phyloP scores from a whole-genome alignment of 2,329 filamentous ascomycete species.

The Nothophoma quercina region DNA sequence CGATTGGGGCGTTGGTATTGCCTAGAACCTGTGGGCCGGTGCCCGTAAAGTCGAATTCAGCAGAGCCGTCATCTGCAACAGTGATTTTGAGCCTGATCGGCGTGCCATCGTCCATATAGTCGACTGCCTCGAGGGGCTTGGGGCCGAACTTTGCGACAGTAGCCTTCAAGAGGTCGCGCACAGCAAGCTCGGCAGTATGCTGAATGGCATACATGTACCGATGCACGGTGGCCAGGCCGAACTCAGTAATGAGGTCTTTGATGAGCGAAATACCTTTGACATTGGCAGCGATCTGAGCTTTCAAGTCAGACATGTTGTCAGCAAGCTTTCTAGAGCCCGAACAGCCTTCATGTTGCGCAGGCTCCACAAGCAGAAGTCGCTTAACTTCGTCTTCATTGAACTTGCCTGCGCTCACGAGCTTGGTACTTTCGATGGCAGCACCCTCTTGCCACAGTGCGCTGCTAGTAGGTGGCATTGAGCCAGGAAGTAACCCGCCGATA shows the following conservation, averaged over 20 bases:
- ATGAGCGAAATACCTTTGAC: slow-evolving; percentile 45
- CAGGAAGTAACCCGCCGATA: slow-evolving; percentile 58
- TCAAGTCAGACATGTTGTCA: slow-evolving; percentile 46
- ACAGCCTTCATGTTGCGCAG: slow-evolving; percentile 49
- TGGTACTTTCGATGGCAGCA: slow-evolving; percentile 43
- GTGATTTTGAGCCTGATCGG: slow-evolving; percentile 28
- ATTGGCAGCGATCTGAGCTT: slow-evolving; percentile 45
- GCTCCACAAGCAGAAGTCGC: slow-evolving; percentile 35
- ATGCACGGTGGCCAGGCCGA: slow-evolving; percentile 44
- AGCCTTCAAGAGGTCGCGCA: slow-evolving; percentile 39
- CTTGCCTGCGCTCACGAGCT: slow-evolving; percentile 35
- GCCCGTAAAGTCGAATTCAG: slow-evolving; percentile 26
- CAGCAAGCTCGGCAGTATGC: slow-evolving; percentile 44
- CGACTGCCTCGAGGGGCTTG: slow-evolving; percentile 22
- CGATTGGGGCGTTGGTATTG: slow-evolving; percentile 48
- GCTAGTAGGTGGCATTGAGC: slow-evolving; percentile 52
- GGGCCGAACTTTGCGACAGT: slow-evolving; percentile 19
- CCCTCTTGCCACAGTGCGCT: slow-evolving; percentile 57
- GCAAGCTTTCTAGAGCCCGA: slow-evolving; percentile 43
- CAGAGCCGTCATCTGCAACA: slow-evolving; percentile 3
- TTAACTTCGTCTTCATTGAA: slow-evolving; percentile 48
- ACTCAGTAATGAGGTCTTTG: slow-evolving; percentile 46
- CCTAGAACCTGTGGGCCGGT: slow-evolving; percentile 41
- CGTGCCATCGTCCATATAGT: slow-evolving; percentile 52
- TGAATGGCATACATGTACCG: slow-evolving; percentile 53